Conservation (phyloP, 345 rosid genomes). For the Syzygium aqueum region DNA sequence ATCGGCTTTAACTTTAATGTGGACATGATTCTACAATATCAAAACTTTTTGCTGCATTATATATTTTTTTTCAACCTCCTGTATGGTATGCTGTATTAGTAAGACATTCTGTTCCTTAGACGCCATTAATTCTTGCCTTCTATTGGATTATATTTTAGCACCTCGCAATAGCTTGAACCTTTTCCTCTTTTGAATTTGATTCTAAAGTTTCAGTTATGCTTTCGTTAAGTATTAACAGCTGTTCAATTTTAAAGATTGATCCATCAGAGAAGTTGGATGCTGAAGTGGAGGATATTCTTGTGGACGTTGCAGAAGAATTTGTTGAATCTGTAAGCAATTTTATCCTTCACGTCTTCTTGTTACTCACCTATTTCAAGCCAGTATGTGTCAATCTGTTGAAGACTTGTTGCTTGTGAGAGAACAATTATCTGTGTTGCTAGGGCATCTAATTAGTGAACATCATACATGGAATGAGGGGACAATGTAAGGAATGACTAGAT, state of each 20-base stretch:
- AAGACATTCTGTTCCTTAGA: not conserved
- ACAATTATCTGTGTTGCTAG: not conserved
- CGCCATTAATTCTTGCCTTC: not conserved
- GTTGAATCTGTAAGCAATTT: constrained; percentile 70
- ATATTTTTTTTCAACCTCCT: not conserved
- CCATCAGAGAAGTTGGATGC: constrained; percentile 87
- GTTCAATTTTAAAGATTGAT: constrained; percentile 46
- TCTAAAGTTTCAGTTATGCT: not conserved
- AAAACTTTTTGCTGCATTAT: not conserved
- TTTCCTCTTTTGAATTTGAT: not conserved
- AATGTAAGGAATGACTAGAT: not conserved
- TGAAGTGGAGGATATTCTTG: constrained; percentile 90
- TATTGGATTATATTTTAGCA: not conserved
- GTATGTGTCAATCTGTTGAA: not conserved
- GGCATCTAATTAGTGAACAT: not conserved
- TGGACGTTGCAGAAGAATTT: constrained; percentile 92
- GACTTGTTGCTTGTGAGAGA: not conserved
- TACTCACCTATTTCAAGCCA: not conserved
- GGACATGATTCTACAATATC: not conserved
- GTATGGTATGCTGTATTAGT: not conserved
- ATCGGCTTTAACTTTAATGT: not conserved
- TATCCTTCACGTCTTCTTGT: not conserved
- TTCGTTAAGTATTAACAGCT: not conserved
- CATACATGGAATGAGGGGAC: not conserved
- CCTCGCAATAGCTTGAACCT: not conserved